These are phyloP conservation scores for Trichosporon sp. DNA, from an alignment of 1,284 basidiomycete species.

Conservation along the genomic window DNA sequence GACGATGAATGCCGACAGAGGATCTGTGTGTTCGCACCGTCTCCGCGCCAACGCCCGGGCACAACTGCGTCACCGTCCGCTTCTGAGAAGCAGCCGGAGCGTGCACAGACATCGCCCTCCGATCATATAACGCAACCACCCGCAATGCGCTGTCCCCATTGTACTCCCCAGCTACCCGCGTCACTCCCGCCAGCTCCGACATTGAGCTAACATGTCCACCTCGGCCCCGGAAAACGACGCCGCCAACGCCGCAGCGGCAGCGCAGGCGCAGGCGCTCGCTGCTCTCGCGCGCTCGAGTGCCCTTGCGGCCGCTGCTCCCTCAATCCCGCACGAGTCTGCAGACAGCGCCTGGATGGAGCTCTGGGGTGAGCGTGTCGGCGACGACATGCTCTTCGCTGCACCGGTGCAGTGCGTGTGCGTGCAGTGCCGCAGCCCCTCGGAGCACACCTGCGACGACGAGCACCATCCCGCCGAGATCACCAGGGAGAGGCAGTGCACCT, in stretches of 20 bases:
- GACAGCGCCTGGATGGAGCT: background rate
- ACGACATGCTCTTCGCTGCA: background rate
- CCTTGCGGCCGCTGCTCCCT: background rate
- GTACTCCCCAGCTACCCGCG: background rate
- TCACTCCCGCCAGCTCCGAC: background rate
- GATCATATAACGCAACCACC: background rate
- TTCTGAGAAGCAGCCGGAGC: background rate
- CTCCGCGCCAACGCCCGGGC: background rate
- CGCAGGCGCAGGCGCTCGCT: background rate
- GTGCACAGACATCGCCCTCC: background rate
- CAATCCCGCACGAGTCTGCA: background rate
- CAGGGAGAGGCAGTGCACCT: background rate
- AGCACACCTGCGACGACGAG: background rate
- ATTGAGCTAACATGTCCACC: background rate
- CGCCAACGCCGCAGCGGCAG: background rate
- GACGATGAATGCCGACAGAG: background rate
- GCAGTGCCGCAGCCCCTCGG: background rate
- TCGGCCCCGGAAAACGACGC: background rate
- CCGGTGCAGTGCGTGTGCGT: background rate
- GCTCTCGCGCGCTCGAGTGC: background rate
- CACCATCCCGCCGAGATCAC: background rate
- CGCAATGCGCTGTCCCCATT: background rate
- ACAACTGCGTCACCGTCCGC: background rate
- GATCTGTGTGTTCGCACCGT: background rate
- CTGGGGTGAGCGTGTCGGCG: background rate